Evolutionary conservation across 2,329 filamentous ascomycete genomes (phyloP).

Genomic region (Cladosporium sphaerospermum): DNA sequence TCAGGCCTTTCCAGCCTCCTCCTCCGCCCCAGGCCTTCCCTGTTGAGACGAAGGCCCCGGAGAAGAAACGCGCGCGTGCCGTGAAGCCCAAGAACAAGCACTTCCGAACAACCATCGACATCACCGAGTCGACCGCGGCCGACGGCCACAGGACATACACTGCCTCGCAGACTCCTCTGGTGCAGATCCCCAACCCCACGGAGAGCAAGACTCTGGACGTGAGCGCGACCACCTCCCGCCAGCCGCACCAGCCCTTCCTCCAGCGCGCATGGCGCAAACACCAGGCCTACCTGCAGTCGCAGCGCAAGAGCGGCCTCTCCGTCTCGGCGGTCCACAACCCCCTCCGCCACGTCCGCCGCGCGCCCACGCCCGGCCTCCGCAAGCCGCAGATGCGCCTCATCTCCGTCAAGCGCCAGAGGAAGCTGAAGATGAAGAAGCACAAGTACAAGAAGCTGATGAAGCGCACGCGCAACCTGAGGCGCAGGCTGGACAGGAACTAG

Average conservation of each 20-base stretch:
- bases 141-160: slow-evolving; percentile 48
- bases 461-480: slow-evolving; percentile 78
- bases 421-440: slow-evolving; percentile 99
- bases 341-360: slow-evolving; percentile 16
- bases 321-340: slow-evolving; percentile 5
- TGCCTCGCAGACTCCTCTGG: slow-evolving; percentile 41
- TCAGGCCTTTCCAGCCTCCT: slow-evolving; percentile 79
- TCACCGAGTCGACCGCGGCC: slow-evolving; percentile 48
- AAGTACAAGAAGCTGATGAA: slow-evolving; percentile 99
- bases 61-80: slow-evolving; percentile 14
- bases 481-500: slow-evolving; percentile 57
- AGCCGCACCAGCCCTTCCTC: slow-evolving; percentile 50
- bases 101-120: slow-evolving; percentile 45
- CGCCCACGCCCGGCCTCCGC: slow-evolving; percentile 11
- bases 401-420: slow-evolving; percentile 85
- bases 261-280: slow-evolving; percentile 64
- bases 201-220: slow-evolving; percentile 11
- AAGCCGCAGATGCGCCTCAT: slow-evolving; percentile 64
- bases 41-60: slow-evolving; percentile 14
- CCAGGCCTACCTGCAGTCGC: slow-evolving; percentile 41
- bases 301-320: slow-evolving; percentile 10
- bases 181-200: slow-evolving; percentile 3
- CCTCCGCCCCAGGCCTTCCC: slow-evolving; percentile 61
- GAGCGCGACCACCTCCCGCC: background rate
- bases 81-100: slow-evolving; percentile 14